Conservation (phyloP, 139 green algal genomes). For the Monoraphidium neglectum region DNA sequence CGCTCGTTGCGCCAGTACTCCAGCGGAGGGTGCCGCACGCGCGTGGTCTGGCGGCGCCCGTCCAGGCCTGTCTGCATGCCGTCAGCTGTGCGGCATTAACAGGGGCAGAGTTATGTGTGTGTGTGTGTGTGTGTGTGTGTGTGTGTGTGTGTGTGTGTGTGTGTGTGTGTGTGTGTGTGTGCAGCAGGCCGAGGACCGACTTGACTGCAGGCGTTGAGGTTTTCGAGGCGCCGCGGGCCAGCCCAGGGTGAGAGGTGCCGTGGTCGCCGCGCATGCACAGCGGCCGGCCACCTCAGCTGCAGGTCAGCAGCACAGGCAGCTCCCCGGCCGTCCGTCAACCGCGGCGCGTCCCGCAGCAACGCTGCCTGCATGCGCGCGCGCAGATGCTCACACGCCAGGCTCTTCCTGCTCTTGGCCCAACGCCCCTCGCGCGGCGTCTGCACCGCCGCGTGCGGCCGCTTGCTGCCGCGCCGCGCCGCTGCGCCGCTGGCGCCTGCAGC, state of each 20-base stretch:
- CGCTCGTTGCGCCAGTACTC: constrained; percentile 30
- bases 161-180: not conserved
- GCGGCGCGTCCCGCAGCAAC: not conserved
- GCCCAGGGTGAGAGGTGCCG: not conserved
- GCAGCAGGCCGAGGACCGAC: not conserved
- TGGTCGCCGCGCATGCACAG: not conserved
- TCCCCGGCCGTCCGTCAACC: not conserved
- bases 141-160: not conserved
- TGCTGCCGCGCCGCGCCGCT: not conserved
- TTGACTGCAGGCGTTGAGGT: not conserved
- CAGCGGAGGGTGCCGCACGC: constrained; percentile 6
- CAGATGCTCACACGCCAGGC: constrained; percentile 11
- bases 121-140: not conserved
- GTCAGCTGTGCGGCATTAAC: constrained; percentile 2
- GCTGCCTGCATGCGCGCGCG: not conserved
- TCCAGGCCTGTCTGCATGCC: constrained; percentile 9
- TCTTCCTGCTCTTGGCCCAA: constrained; percentile 21
- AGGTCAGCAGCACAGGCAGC: not conserved
- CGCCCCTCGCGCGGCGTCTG: constrained; percentile 18
- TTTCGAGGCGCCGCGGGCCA: not conserved
- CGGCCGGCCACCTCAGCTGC: not conserved
- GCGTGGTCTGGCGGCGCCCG: constrained; percentile 7
- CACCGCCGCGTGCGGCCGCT: not conserved
- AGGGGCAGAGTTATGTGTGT: not conserved
- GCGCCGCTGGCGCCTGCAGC: not conserved